Evolutionary conservation across 1,284 basidiomycete genomes (phyloP).

Genomic region (Pisolithus thermaeus): DNA sequence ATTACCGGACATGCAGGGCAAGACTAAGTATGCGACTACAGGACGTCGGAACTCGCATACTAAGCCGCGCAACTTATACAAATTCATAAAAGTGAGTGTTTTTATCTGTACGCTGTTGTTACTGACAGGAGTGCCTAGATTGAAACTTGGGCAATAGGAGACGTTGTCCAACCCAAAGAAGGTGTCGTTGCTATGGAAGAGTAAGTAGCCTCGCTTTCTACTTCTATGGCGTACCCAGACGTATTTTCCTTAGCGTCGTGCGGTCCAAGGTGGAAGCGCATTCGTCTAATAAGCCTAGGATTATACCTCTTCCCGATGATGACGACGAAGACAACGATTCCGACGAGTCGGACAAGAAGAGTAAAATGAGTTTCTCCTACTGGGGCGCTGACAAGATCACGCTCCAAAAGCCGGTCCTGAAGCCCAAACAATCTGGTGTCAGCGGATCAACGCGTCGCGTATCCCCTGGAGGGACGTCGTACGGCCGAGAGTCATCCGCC

Average conservation of each 20-base stretch:
- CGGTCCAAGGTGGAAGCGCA: constrained; percentile 59
- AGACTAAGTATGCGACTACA: constrained; percentile 74
- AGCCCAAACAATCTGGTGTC: constrained; percentile 38
- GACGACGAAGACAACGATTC: constrained; percentile 63
- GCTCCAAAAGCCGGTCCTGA: constrained; percentile 67
- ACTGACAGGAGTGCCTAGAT: constrained; percentile 43
- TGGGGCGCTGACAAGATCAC: constrained; percentile 87
- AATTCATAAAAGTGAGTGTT: constrained; percentile 66
- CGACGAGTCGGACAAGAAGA: constrained; percentile 80
- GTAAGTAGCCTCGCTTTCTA: constrained; percentile 42
- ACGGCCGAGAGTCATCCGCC: constrained; percentile 73
- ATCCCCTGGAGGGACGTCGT: constrained; percentile 43
- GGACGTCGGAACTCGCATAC: constrained; percentile 67
- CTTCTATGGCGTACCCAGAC: constrained; percentile 5
- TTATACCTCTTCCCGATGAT: constrained; percentile 62
- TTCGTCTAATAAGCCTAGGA: constrained; percentile 52
- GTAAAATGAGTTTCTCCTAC: constrained; percentile 88
- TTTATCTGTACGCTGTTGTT: constrained; percentile 1
- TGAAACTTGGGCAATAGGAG: constrained; percentile 83
- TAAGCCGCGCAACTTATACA: constrained; percentile 85
- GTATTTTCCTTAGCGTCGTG: constrained; percentile 46
- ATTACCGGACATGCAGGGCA: constrained; percentile 73
- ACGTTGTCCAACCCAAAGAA: constrained; percentile 62
- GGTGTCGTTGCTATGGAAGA: constrained; percentile 82
- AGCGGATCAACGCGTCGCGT: constrained; percentile 41